Evolutionary conservation across 139 green algal species (phyloP), one percentile per base, ranked within the genome.

Genomic region (Closterium sp.): DNA sequence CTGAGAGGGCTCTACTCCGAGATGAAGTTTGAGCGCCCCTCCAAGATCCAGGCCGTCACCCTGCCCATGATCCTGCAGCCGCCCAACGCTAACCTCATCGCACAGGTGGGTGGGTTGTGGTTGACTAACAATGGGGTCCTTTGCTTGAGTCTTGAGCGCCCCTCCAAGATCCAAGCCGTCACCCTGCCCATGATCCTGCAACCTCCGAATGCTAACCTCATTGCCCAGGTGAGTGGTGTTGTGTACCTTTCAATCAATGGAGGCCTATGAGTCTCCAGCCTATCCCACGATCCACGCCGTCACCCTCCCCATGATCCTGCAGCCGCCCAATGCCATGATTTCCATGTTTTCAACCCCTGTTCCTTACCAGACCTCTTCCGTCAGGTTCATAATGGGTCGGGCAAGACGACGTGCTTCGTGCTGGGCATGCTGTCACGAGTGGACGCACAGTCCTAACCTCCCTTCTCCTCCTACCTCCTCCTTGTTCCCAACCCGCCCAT

Each of bases 321-420:
- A 45, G 38, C 38, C 38, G 2, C 2, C 3, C 32, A 2, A n/a
- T n/a, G n/a, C n/a, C n/a, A n/a, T n/a, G n/a, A n/a, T n/a, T n/a
- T n/a, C n/a, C n/a, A n/a, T n/a, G n/a, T n/a, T n/a, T n/a, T n/a
- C n/a, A n/a, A n/a, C n/a, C n/a, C n/a, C n/a, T n/a, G n/a, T n/a
- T n/a, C n/a, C n/a, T n/a, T n/a, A n/a, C n/a, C n/a, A n/a, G n/a
- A n/a, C n/a, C n/a, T n/a, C n/a, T n/a, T n/a, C n/a, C n/a, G n/a
- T n/a, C n/a, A n/a, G 13, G 50, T 27, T 1, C 50, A 73, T 11
- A 73, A 73, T 11, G 1, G 50, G 50, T 73, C 13, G 50, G 98
- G 98, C 89, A 99, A 99, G 95, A 99, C 98, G 30, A 99, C 98
- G 0, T 99, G 98, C 96, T 99, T 99, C 94, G 97, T 97, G 86